phyloP scores from a whole-genome alignment of 2,329 filamentous ascomycete species.

The Emergomyces orientalis region DNA sequence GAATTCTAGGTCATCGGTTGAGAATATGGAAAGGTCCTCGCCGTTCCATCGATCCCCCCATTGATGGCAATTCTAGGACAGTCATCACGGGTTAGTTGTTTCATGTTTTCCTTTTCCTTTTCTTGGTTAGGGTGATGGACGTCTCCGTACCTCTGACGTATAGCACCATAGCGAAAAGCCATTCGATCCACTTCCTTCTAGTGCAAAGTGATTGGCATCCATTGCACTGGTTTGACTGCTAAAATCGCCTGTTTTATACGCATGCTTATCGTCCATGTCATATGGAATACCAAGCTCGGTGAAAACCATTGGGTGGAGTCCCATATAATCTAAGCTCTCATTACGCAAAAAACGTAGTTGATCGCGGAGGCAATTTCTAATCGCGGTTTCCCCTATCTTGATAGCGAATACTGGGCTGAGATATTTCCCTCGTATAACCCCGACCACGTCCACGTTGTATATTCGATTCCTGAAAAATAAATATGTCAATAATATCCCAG shows the following conservation, averaged over 20 bases:
- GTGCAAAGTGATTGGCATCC: conserved; percentile 89
- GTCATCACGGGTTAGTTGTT: not conserved
- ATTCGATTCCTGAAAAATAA: conserved; percentile 58
- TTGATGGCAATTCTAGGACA: conserved; percentile 66
- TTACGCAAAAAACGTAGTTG: conserved; percentile 74
- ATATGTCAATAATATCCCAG: conserved; percentile 8
- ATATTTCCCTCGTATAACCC: conserved; percentile 81
- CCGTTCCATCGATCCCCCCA: conserved; percentile 96
- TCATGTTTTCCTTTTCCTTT: conserved; percentile 35
- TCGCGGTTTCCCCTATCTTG: conserved; percentile 85
- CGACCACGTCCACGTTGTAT: conserved; percentile 95
- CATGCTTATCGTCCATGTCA: conserved; percentile 95
- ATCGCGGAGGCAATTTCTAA: conserved; percentile 83
- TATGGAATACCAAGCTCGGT: conserved; percentile 97
- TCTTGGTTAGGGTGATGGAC: conserved; percentile 34
- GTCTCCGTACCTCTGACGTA: conserved; percentile 51
- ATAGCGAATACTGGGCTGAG: conserved; percentile 82
- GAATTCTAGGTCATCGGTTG: conserved; percentile 64
- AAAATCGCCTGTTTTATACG: conserved; percentile 93
- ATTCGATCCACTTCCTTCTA: conserved; percentile 74
- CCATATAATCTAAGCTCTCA: conserved; percentile 82
- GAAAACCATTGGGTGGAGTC: conserved; percentile 77
- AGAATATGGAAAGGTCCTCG: conserved; percentile 88
- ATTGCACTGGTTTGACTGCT: conserved; percentile 83
- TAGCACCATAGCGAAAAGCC: conserved; percentile 91